Base-by-base conservation (phyloP, 805 yeast species). In the Nakazawaea holstii region DNA sequence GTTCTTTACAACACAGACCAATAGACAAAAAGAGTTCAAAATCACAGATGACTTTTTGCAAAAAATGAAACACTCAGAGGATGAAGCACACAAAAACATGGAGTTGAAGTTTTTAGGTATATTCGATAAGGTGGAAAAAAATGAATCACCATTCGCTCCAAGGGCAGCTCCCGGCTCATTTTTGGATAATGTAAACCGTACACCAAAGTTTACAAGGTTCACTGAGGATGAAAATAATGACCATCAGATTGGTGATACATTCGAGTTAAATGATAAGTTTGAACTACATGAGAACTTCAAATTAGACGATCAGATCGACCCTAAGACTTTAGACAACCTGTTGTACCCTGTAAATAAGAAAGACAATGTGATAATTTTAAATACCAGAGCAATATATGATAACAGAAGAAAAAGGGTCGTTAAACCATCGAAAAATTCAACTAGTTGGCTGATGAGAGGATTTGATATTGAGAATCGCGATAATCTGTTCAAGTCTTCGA, bases 281-380 rank as follows among this genome's bases (percentile, higher is more conserved):
- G n/a, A n/a, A n/a, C n/a, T n/a, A 29, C 7, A 29, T 7, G 10
- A 29, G 31, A 29, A 29, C 10, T 29, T 29, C 9, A 29, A 29
- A 29, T 29, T 29, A 38, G 41, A 38, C 3, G 15, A 24, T 8
- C 11, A 15, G 24, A 11, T 8, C 9, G 28, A 36, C 6, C 31
- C 4, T 30, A 15, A 38, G 2, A 17, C 3, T 7, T 26, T 38
- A 8, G 41, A 38, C 13, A 24, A 38, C 7, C 17, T 26, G 13
- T 27, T 38, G 4, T 15, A 7, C 5, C 30, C 17, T 13, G 27
- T 31, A 6, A 33, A 9, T 10, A 35, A 42, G 37, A n/a, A 37
- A 26, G 24, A 31, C 11, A 31, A 28, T 10, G 38, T 44, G 14
- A 44, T 44, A 3, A 39, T 45, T 2, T 45, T 45, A 17, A 45